Evolutionary conservation across 1,139 yeast genomes (phyloP), one percentile per base, ranked within the genome.

Genomic region (Candida dubliniensis): DNA sequence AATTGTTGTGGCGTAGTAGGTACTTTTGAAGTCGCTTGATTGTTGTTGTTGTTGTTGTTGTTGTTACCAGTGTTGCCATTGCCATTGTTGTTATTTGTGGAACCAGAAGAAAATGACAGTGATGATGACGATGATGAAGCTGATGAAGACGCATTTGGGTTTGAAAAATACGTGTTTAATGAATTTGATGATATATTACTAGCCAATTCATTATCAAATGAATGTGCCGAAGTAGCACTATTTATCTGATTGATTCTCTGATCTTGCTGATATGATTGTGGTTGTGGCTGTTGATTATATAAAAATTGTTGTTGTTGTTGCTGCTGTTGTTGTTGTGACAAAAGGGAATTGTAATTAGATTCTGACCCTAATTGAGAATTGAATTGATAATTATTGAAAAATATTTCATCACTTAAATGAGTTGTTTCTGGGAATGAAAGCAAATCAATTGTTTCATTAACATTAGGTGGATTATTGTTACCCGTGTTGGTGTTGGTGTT

Each of bases 341-440:
- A 18, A 5, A 18, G 5, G 23, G 23, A 3, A 18, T 24, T 32
- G 43, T 27, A 26, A 41, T 33, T 33, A 18, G 23, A 40, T 15
- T 18, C 44, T 26, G 15, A 38, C 12, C 26, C 34, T 11, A 10
- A 18, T 1, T 35, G 29, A 13, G 35, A 44, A 27, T 40, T 15
- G 13, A 44, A 44, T 18, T 45, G 42, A 18, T 52, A 47, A 41
- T 50, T 53, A 41, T 47, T 47, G 36, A 59, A 58, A 43, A 60
- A 59, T 8, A 56, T 48, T 44, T 60, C 64, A 44, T 58, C 63
- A 48, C 58, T 59, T 25, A 59, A 43, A 39, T 53, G 58, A 27
- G 56, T 44, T 14, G 58, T 53, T 36, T 56, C 62, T n/a, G 52
- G 43, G 31, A 49, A 26, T 9, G 42, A 38, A 24, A 40, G 30